phyloP scores from a whole-genome alignment of 2,329 filamentous ascomycete species.

The Nothomitra cinnamomea region DNA sequence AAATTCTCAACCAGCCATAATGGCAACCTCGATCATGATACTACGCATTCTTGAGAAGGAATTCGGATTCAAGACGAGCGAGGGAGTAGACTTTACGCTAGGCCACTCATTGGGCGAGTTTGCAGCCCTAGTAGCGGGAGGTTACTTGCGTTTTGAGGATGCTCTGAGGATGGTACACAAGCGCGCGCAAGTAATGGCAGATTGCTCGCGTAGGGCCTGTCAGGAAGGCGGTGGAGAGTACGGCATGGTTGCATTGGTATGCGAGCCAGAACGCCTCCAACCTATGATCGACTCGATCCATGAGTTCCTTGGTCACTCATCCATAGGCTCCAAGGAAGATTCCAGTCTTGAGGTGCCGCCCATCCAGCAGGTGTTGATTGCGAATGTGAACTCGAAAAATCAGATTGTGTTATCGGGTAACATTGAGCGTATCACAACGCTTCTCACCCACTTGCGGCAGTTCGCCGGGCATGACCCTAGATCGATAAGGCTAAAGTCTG shows the following conservation, averaged over 20 bases:
- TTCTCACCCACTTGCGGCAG: slow-evolving; percentile 70
- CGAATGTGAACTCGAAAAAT: slow-evolving; percentile 90
- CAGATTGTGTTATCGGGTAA: slow-evolving; percentile 89
- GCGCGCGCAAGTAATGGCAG: slow-evolving; percentile 69
- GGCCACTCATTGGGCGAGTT: slow-evolving; percentile 92
- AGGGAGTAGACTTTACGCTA: slow-evolving; percentile 64
- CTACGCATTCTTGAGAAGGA: slow-evolving; percentile 73
- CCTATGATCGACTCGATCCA: slow-evolving; percentile 55
- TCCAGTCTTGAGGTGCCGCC: slow-evolving; percentile 50
- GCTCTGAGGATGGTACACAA: slow-evolving; percentile 59
- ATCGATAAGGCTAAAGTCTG: slow-evolving; percentile 70
- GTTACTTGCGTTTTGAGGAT: slow-evolving; percentile 62
- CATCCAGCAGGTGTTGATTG: slow-evolving; percentile 76
- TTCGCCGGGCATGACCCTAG: slow-evolving; percentile 85
- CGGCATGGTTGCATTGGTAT: slow-evolving; percentile 87
- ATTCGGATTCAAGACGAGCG: slow-evolving; percentile 55
- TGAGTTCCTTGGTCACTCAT: slow-evolving; percentile 57
- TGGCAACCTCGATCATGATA: slow-evolving; percentile 85
- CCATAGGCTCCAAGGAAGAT: slow-evolving; percentile 49
- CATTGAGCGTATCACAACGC: slow-evolving; percentile 62
- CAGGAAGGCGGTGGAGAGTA: slow-evolving; percentile 61
- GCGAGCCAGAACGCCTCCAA: slow-evolving; percentile 60
- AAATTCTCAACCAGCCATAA: slow-evolving; percentile 88
- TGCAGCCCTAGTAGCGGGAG: slow-evolving; percentile 71
- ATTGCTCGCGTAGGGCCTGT: slow-evolving; percentile 50